Conservation (phyloP, 257 asterid genomes). For the Coffea canephora region DNA sequence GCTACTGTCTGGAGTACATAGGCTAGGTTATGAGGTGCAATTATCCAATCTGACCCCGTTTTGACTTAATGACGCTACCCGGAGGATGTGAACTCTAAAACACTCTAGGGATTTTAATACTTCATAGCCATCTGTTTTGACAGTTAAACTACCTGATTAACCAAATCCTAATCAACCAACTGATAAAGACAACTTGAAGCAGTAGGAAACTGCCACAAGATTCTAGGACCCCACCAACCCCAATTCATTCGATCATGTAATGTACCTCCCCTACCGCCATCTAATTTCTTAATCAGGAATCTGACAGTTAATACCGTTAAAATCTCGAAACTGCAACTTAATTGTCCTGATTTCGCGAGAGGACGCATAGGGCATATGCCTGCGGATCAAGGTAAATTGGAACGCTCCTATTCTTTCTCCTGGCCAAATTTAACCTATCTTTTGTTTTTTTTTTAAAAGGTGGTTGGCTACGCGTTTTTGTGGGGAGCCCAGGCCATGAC, state of each 20-base stretch:
- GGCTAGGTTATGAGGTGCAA: background rate
- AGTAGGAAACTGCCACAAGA: slow-evolving; percentile 14
- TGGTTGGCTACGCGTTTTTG: slow-evolving; percentile 5
- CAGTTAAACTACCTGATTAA: background rate
- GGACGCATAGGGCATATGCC: background rate
- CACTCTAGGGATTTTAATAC: background rate
- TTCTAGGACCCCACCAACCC: slow-evolving; percentile 38
- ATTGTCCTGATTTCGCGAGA: background rate
- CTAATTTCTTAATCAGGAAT: slow-evolving; percentile 19
- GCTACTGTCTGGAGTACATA: background rate
- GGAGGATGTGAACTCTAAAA: background rate
- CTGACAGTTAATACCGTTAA: slow-evolving; percentile 65
- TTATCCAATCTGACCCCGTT: background rate
- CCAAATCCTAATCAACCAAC: background rate
- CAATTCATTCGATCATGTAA: slow-evolving; percentile 21
- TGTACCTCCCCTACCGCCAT: background rate
- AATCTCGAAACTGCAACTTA: slow-evolving; percentile 10
- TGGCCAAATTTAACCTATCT: background rate
- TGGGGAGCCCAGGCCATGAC: background rate
- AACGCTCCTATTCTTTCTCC: background rate
- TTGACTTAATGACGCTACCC: slow-evolving; percentile 8
- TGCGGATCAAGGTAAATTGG: background rate
- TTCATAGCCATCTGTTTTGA: background rate
- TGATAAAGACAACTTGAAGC: background rate
- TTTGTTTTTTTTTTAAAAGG: background rate